phyloP scores from a whole-genome alignment of 2,329 filamentous ascomycete genomes.

The Cladophialophora yegresii region DNA sequence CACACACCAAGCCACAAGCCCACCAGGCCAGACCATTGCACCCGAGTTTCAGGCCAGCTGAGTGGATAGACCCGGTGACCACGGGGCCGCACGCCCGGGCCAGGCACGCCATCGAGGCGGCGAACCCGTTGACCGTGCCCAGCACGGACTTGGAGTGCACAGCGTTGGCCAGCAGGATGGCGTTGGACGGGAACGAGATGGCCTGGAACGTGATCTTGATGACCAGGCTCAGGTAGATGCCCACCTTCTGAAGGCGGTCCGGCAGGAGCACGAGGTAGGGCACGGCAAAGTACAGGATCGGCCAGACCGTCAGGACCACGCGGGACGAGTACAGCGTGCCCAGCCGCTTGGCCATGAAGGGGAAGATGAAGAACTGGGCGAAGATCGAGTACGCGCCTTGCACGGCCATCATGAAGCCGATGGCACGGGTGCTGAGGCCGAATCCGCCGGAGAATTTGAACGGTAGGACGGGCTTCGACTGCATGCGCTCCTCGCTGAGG shows the following conservation, averaged over 20 bases:
- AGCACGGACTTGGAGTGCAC: slow-evolving; percentile 81
- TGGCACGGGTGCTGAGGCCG: slow-evolving; percentile 75
- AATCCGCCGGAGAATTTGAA: slow-evolving; percentile 91
- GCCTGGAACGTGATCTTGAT: slow-evolving; percentile 94
- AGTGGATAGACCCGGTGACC: slow-evolving; percentile 80
- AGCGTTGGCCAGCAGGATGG: slow-evolving; percentile 85
- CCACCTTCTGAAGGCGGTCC: slow-evolving; percentile 66
- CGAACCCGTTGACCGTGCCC: slow-evolving; percentile 89
- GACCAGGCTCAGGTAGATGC: slow-evolving; percentile 75
- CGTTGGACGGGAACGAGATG: slow-evolving; percentile 85
- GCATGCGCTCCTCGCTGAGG: slow-evolving; percentile 63
- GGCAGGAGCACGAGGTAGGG: slow-evolving; percentile 89
- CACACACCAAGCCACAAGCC: slow-evolving; percentile 75
- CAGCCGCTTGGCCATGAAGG: slow-evolving; percentile 70
- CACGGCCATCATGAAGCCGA: slow-evolving; percentile 83
- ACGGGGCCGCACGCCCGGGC: slow-evolving; percentile 87
- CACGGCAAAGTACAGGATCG: slow-evolving; percentile 79
- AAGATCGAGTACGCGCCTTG: slow-evolving; percentile 90
- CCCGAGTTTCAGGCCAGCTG: slow-evolving; percentile 73
- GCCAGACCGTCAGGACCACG: slow-evolving; percentile 78
- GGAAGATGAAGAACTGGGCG: slow-evolving; percentile 81
- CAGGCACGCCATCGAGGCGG: slow-evolving; percentile 85
- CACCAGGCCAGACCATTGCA: slow-evolving; percentile 94
- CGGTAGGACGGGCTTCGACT: slow-evolving; percentile 61
- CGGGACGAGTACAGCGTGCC: slow-evolving; percentile 82